Evolutionary conservation across 2,329 filamentous ascomycete species (phyloP).

Genomic region (Clathrospora elynae): DNA sequence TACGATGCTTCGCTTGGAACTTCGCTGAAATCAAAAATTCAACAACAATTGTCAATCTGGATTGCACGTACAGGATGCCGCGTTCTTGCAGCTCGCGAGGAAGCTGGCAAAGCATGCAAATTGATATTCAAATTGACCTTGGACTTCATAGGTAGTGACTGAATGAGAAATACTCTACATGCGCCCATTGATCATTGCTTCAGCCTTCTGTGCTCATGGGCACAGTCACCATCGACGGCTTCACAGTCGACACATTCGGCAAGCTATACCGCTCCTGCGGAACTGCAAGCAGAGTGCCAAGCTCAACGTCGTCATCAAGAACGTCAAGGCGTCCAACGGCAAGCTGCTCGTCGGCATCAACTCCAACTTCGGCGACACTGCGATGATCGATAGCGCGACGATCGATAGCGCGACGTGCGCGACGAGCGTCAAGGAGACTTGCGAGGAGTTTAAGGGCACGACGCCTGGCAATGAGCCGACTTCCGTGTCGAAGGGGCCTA

Average conservation of each 20-base stretch:
- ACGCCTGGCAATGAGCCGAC: constrained; percentile 36
- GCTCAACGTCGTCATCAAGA: constrained; percentile 53
- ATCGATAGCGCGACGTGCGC: constrained; percentile 48
- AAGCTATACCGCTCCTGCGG: constrained; percentile 57
- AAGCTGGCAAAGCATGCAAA: no score
- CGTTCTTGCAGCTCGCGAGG: no score
- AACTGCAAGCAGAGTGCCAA: constrained; percentile 54
- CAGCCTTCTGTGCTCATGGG: no score
- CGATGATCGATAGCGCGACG: constrained; percentile 52
- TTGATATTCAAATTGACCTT: no score
- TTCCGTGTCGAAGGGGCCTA: constrained; percentile 31
- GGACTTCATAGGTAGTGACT: no score
- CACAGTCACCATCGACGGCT: constrained; percentile 46
- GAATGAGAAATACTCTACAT: no score
- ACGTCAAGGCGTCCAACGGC: constrained; percentile 50
- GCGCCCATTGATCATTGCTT: no score
- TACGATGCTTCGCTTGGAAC: no score
- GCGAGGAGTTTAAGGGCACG: constrained; percentile 44
- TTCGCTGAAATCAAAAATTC: no score
- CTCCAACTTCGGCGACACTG: constrained; percentile 58
- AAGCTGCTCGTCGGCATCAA: constrained; percentile 58
- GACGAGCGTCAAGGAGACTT: constrained; percentile 36
- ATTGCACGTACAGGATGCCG: no score
- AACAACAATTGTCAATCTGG: no score
- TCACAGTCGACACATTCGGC: constrained; percentile 42